Conservation (phyloP, 2,329 filamentous ascomycete species). For the Fusarium pseudonygamai region DNA sequence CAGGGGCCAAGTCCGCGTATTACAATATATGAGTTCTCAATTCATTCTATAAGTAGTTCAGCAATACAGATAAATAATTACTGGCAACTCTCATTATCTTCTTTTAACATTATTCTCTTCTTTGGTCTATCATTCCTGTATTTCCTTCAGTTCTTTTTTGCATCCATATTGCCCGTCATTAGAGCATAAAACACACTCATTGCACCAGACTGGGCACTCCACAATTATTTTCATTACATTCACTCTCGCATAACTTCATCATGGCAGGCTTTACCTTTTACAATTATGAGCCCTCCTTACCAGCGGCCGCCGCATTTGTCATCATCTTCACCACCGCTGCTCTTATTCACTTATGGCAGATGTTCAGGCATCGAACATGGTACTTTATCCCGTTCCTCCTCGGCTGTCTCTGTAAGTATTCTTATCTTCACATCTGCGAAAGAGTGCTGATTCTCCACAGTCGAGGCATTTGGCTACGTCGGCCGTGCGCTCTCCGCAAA, state of each 20-base stretch:
- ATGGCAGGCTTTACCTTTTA: slow-evolving; percentile 45
- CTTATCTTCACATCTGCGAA: no score
- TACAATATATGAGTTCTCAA: neutral
- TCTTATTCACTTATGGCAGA: slow-evolving; percentile 50
- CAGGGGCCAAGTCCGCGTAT: neutral
- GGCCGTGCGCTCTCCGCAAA: slow-evolving; percentile 56
- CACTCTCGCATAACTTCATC: fast-evolving
- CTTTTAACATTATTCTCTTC: no score
- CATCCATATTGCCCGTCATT: neutral
- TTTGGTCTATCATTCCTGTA: no score
- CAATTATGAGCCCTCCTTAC: slow-evolving; percentile 57
- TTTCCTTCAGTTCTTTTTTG: no score
- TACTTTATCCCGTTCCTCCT: slow-evolving; percentile 62
- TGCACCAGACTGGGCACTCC: neutral
- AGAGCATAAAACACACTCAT: neutral
- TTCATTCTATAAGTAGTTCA: neutral
- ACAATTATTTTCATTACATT: neutral
- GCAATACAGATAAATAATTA: fast-evolving
- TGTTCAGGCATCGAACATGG: slow-evolving; percentile 55
- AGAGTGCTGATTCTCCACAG: slow-evolving; percentile 22
- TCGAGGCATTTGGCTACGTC: slow-evolving; percentile 52
- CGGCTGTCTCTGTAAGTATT: slow-evolving; percentile 57
- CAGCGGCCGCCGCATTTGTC: slow-evolving; percentile 54
- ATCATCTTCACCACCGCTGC: slow-evolving; percentile 51
- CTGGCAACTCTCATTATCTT: no score